A percentile compares a stretch with the other conserved stretches of the same genome.
Conservation (phyloP, 2,329 filamentous ascomycete genomes). For the Hypoxylon sp. region DNA sequence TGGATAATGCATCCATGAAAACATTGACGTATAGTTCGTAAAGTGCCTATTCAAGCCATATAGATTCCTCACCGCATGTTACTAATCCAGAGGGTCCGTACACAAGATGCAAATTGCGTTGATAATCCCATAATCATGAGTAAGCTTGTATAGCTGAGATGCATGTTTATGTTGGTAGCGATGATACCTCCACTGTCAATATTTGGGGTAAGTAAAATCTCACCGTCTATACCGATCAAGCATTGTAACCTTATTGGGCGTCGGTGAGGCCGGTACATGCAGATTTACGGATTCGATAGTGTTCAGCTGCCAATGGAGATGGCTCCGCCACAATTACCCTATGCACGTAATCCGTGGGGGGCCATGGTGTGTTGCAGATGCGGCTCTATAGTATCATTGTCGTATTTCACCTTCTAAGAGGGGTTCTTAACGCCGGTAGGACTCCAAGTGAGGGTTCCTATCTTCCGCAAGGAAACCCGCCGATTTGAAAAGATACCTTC, state of each 20-base stretch:
- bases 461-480: neutral
- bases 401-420: neutral
- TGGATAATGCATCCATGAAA: neutral
- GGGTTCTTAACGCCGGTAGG: conserved; percentile 1
- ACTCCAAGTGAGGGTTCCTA: neutral
- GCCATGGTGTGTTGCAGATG: conserved; percentile 11
- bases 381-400: conserved; percentile 7
- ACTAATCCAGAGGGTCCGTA: too few relatives aligned
- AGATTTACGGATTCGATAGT: neutral
- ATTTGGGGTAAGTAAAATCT: conserved; percentile 4
- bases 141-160: neutral
- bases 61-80: neutral
- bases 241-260: neutral
- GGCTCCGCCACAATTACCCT: conserved; percentile 6
- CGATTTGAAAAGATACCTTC: neutral
- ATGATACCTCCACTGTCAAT: conserved; percentile 11
- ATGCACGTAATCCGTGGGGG: conserved; percentile 6
- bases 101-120: neutral
- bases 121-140: neutral
- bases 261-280: conserved; percentile 13
- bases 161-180: neutral
- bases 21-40: neutral
- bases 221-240: neutral
- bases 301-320: conserved; percentile 8
- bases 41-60: neutral